Conservation (phyloP, 1,139 yeast genomes). For the Meyerozyma smithsonii region DNA sequence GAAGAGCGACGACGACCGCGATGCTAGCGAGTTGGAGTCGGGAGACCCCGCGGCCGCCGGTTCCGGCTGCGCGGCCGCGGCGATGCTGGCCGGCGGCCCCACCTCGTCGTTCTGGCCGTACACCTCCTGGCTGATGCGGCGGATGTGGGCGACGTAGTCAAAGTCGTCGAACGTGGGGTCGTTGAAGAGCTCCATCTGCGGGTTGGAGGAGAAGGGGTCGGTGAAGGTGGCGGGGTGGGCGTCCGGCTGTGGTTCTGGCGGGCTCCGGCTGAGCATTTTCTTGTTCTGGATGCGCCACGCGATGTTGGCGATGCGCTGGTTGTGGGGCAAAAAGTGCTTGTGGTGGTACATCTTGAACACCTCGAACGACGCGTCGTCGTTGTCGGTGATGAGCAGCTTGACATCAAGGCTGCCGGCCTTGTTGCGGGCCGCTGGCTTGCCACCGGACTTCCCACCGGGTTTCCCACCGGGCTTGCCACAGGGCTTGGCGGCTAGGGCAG, state of each 20-base stretch:
- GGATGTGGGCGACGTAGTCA: slow-evolving; percentile 45
- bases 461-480: background rate
- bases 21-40: slow-evolving; percentile 11
- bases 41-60: too few species aligned
- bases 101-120: too few species aligned
- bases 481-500: background rate
- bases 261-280: slow-evolving; percentile 17
- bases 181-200: slow-evolving; percentile 7
- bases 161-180: slow-evolving; percentile 38
- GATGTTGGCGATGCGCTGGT: slow-evolving; percentile 39
- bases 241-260: slow-evolving; percentile 4
- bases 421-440: background rate
- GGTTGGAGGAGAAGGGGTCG: slow-evolving; percentile 2
- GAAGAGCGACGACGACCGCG: slow-evolving; percentile 12
- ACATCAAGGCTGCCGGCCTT: background rate
- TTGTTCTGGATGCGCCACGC: slow-evolving; percentile 46
- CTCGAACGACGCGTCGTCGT: slow-evolving; percentile 30
- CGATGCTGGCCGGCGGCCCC: too few species aligned
- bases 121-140: slow-evolving; percentile 40
- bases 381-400: slow-evolving; percentile 19
- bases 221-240: slow-evolving; percentile 7
- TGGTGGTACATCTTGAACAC: slow-evolving; percentile 41
- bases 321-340: slow-evolving; percentile 41
- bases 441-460: background rate
- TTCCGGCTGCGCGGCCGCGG: too few species aligned